Evolutionary conservation across 257 asterid genomes (phyloP).

Genomic region (Eustoma russellianum): DNA sequence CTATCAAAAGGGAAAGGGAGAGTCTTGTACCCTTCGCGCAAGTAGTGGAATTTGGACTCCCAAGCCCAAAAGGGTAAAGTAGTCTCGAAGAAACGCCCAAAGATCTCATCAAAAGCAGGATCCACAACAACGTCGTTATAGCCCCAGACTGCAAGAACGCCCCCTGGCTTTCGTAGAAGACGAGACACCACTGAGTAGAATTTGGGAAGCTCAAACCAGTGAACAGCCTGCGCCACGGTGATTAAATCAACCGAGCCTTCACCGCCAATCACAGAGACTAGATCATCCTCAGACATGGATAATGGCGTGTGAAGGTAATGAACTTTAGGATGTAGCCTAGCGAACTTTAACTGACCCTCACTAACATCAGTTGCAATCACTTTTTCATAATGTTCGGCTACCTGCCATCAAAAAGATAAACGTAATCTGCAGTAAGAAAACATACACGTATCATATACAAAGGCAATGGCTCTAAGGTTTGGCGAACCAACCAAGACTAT

Average conservation of each 20-base stretch:
- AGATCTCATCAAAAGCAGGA: constrained; percentile 6
- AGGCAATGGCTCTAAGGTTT: too few species aligned
- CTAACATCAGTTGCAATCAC: constrained; percentile 25
- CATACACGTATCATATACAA: too few species aligned
- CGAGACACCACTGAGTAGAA: constrained; percentile 10
- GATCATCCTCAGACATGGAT: constrained; percentile 15
- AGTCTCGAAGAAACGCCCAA: constrained; percentile 3
- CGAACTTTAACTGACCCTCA: constrained; percentile 12
- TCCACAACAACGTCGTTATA: constrained; percentile 3
- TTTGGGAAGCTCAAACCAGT: constrained; percentile 19
- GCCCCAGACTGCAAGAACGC: constrained; percentile 16
- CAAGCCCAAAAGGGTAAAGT: constrained; percentile 12
- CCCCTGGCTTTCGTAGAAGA: constrained; percentile 19
- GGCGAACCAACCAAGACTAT: too few species aligned
- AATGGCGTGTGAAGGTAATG: constrained; percentile 16
- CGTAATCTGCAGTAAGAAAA: not conserved
- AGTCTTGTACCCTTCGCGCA: constrained; percentile 6
- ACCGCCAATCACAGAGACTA: constrained; percentile 13
- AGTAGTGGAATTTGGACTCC: not conserved
- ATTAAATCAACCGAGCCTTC: constrained; percentile 16
- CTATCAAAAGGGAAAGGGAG: constrained; percentile 15
- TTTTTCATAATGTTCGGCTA: constrained; percentile 17
- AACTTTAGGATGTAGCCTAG: constrained; percentile 14
- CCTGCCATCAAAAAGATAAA: not conserved
- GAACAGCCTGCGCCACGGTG: constrained; percentile 22